Percentiles rank a stretch among this genome's conserved stretches.
These are phyloP conservation scores for Globisporangium nunn DNA, from an alignment of 352 stramenopile species.

Conservation along the genomic window DNA sequence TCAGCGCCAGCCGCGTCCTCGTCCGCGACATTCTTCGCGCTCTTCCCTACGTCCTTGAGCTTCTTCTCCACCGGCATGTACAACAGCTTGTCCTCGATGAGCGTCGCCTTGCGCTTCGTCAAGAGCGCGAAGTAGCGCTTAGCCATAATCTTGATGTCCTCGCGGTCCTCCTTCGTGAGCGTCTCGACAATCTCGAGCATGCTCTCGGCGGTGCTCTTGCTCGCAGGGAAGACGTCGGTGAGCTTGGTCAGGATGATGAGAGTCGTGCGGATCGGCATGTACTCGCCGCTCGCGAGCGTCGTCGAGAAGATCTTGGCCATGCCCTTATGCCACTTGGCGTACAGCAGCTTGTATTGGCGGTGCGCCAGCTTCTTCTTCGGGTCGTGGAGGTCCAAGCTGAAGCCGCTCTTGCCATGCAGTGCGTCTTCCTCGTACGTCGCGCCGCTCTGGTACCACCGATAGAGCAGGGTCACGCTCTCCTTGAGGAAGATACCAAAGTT, in stretches of 20 bases:
- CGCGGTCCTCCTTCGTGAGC: conserved; percentile 72
- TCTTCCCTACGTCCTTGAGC: not conserved
- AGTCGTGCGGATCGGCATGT: conserved; percentile 84
- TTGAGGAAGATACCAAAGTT: conserved; percentile 86
- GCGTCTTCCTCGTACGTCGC: conserved; percentile 77
- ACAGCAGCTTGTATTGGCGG: conserved; percentile 70
- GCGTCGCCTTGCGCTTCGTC: conserved; percentile 61
- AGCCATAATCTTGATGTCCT: conserved; percentile 89
- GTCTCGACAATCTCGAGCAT: conserved; percentile 60
- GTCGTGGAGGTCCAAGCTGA: conserved; percentile 66
- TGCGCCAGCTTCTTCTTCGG: conserved; percentile 49
- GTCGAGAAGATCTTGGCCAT: conserved; percentile 59
- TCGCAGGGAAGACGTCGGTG: conserved; percentile 78
- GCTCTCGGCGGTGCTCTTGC: conserved; percentile 44
- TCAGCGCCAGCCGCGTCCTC: conserved; percentile 7
- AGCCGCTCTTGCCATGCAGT: conserved; percentile 60
- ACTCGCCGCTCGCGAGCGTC: conserved; percentile 55
- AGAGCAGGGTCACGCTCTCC: conserved; percentile 60
- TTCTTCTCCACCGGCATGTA: conserved; percentile 17
- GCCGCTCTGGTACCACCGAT: conserved; percentile 75
- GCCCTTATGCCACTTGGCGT: conserved; percentile 67
- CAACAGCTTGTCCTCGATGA: conserved; percentile 61
- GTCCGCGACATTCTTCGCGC: conserved; percentile 17
- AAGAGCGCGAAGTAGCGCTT: conserved; percentile 80
- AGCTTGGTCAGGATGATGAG: conserved; percentile 86